Percentiles rank a stretch among this genome's conserved stretches.
These are phyloP conservation scores for Artemisia annua DNA, from an alignment of 129 eudicot genomes.

Conservation along the genomic window DNA sequence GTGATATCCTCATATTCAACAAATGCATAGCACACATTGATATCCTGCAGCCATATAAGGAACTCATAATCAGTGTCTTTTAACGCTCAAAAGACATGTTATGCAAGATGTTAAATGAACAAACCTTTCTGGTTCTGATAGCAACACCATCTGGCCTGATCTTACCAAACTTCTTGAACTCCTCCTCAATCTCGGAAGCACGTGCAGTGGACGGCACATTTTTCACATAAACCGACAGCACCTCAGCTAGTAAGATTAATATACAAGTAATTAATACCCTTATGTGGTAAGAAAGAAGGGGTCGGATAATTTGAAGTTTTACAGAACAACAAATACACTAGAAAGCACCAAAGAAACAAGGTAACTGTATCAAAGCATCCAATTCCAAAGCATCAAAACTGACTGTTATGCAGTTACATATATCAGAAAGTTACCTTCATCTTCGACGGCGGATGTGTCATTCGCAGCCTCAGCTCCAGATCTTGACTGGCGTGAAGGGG, in stretches of 20 bases:
- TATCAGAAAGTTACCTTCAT: slow-evolving; percentile 54
- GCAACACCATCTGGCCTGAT: slow-evolving; percentile 88
- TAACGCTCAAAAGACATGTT: neutral
- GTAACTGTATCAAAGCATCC: neutral
- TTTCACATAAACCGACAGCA: slow-evolving; percentile 89
- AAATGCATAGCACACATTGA: slow-evolving; percentile 92
- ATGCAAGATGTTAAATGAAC: slow-evolving; percentile 20
- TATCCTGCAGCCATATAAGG: slow-evolving; percentile 55
- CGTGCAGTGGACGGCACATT: slow-evolving; percentile 62
- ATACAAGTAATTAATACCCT: slow-evolving; percentile 4
- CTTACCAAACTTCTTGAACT: slow-evolving; percentile 81
- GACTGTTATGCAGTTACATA: neutral
- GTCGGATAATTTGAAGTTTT: neutral
- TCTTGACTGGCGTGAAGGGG: slow-evolving; percentile 50
- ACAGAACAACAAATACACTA: neutral
- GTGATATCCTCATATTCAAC: slow-evolving; percentile 84
- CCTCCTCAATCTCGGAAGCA: slow-evolving; percentile 80
- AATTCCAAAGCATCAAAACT: neutral
- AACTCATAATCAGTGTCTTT: slow-evolving; percentile 12
- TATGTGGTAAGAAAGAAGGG: neutral
- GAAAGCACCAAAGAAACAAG: no score
- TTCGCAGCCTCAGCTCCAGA: slow-evolving; percentile 46
- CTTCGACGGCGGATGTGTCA: slow-evolving; percentile 52
- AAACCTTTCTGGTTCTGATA: slow-evolving; percentile 86
- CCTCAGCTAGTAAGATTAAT: slow-evolving; percentile 49